Base-by-base conservation (phyloP, 2,329 filamentous ascomycete genomes). In the Diplodia intermedia region DNA sequence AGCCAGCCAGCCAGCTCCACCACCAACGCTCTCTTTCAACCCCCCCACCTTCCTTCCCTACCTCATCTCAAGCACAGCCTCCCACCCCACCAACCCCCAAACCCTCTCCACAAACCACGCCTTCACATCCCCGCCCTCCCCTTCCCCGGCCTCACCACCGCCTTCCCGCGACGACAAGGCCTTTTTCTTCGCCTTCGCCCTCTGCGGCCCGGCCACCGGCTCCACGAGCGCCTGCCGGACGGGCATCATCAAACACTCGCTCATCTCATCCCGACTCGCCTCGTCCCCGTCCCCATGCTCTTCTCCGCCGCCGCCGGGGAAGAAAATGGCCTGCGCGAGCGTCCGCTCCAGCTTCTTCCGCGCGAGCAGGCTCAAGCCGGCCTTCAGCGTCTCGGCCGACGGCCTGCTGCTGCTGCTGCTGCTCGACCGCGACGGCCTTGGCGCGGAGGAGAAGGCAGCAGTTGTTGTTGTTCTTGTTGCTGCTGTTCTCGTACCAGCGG, bases 81-180 rank as follows among this genome's bases (percentile, higher is more conserved):
- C 85, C 86, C 86, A 89, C 0, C 87, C 86, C 7, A 89, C 72
- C 65, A 88, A 72, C 65, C 80, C 76, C 87, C 87, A 89, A 2
- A 88, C 75, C 70, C 88, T 83, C 67, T 81, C 80, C 65, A 82
- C 80, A 71, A 87, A 88, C 84, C 85, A 87, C 18, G 86, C 82
- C 3, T 80, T 72, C 4, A 82, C 78, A 9, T 82, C 75, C 18
- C 77, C 72, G 33, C 82, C 77, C 5, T 79, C 78, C 5, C 18
- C 43, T 3, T 18, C 40, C 1, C 40, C 40, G n/a, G n/a, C n/a
- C 4, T 12, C 43, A 7, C 14, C 40, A 6, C 40, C 5, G 18
- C 18, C 18, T 15, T n/a, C 9, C 43, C n/a, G n/a, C n/a, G n/a
- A n/a, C n/a, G n/a, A n/a, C n/a, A n/a, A n/a, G n/a, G 9, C 20